A percentile compares a stretch with the other conserved stretches of the same genome.
These are phyloP conservation scores for Tuber melanosporum DNA, from an alignment of 495 filamentous ascomycete genomes.

Conservation along the genomic window DNA sequence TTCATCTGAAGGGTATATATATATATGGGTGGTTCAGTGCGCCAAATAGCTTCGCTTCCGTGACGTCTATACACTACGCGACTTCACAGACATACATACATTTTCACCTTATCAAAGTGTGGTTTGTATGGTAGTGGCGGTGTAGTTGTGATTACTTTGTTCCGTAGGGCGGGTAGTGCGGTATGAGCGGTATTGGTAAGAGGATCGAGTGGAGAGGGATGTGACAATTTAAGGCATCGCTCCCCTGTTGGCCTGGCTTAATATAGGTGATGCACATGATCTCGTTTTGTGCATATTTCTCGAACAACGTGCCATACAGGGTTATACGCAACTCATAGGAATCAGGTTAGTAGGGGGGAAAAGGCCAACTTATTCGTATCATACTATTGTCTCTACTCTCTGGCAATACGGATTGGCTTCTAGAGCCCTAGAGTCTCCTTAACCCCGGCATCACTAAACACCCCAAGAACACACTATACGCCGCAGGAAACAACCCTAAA, in stretches of 20 bases:
- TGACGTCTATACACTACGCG: too few relatives aligned
- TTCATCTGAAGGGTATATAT: too few relatives aligned
- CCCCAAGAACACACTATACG: not conserved
- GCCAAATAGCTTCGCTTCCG: too few relatives aligned
- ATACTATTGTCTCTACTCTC: not conserved
- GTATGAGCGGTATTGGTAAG: too few relatives aligned
- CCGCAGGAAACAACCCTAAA: not conserved
- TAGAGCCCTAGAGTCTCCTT: not conserved
- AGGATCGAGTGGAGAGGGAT: too few relatives aligned
- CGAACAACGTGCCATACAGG: not conserved
- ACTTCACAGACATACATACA: too few relatives aligned
- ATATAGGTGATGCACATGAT: not conserved
- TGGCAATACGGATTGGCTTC: not conserved
- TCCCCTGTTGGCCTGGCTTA: not conserved
- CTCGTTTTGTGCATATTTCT: not conserved
- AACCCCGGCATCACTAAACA: not conserved
- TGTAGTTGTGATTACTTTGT: too few relatives aligned
- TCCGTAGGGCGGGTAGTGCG: too few relatives aligned
- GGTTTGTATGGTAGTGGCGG: too few relatives aligned
- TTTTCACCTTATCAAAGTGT: too few relatives aligned
- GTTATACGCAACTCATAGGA: not conserved
- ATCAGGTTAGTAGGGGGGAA: not conserved
- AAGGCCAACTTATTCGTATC: not conserved
- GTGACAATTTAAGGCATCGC: too few relatives aligned
- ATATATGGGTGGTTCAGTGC: too few relatives aligned